Conservation (phyloP, 2,329 filamentous ascomycete species). For the Zasmidium angulare region DNA sequence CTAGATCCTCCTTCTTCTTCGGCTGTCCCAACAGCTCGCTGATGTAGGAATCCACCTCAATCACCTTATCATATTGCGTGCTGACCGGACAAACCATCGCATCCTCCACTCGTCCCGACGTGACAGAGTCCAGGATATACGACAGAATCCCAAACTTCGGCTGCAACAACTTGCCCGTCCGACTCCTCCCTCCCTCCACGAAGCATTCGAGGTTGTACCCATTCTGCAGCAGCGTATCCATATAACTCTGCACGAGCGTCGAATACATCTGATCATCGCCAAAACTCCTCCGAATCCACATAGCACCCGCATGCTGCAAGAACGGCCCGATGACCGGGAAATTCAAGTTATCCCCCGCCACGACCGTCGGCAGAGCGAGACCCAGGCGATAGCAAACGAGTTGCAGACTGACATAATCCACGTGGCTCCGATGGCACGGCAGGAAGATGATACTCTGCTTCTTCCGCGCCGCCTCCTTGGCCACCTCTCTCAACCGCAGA, state of each 20-base stretch:
- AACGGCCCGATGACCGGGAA: slow-evolving; percentile 88
- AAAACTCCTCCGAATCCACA: slow-evolving; percentile 94
- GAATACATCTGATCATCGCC: slow-evolving; percentile 88
- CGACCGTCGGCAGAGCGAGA: slow-evolving; percentile 83
- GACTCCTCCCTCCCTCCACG: slow-evolving; percentile 88
- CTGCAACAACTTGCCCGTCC: slow-evolving; percentile 88
- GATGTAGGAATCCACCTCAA: slow-evolving; percentile 96
- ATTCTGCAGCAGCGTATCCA: slow-evolving; percentile 85
- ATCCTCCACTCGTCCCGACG: slow-evolving; percentile 85
- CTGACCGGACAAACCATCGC: slow-evolving; percentile 93
- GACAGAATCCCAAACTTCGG: slow-evolving; percentile 95
- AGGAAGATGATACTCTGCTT: slow-evolving; percentile 96
- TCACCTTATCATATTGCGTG: slow-evolving; percentile 98
- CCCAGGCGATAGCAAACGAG: slow-evolving; percentile 94
- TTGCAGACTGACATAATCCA: slow-evolving; percentile 94
- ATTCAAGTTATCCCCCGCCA: slow-evolving; percentile 94
- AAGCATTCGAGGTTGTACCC: slow-evolving; percentile 98
- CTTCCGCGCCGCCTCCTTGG: slow-evolving; percentile 76
- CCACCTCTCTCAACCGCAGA: slow-evolving; percentile 74
- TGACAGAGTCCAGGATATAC: slow-evolving; percentile 85
- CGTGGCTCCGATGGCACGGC: slow-evolving; percentile 90
- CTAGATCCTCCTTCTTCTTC: slow-evolving; percentile 91
- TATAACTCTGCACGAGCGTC: slow-evolving; percentile 92
- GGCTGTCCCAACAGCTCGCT: slow-evolving; percentile 90
- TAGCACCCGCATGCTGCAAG: slow-evolving; percentile 89